Base-by-base conservation (phyloP, 2,329 filamentous ascomycete species). In the Blastomyces percursus region DNA sequence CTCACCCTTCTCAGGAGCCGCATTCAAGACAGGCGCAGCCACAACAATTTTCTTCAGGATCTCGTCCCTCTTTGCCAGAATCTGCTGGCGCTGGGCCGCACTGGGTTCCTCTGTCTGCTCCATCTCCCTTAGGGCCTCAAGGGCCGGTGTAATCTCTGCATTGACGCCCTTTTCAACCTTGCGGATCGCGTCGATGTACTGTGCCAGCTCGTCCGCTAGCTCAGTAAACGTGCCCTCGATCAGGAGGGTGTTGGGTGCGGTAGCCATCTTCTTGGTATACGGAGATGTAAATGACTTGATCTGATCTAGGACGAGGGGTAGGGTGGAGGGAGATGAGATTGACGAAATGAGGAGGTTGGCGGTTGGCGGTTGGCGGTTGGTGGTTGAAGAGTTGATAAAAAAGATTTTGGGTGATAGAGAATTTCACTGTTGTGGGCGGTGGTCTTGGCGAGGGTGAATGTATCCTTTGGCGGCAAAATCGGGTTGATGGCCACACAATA, bases 161-260 rank as follows among this genome's bases (percentile, higher is more conserved):
- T 83, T 80, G 64, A 87, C 73, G 59, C 71, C 76, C 60, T 76
- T 78, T 67, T 82, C 82, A 70, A 79, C 81, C 68, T 90, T 88
- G 72, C 89, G 88, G 75, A 92, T 84, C 70, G 86, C 82, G 77
- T 96, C 91, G 75, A 99, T 82, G 79, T 96, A 96, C 72, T 92
- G 89, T 76, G 93, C 91, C 81, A 99, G 89, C 81, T 99, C 94
- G 77, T 90, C 87, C 72, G 89, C 87, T 74, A 96, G 87, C 80
- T 97, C 94, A 76, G 91, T 86, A 77, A 96, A 96, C 72, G 86
- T 85, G 77, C 94, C 94, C 82, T 99, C 94, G 77, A 99, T 85
- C 70, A 87, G 80, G 70, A 86, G 82, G 72, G 84, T 85, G 68
- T 81, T 86, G 64, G 82, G 79, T 66, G 83, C 80, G 70, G 79